Evolutionary conservation across 2,329 filamentous ascomycete genomes (phyloP).

Genomic region (Penicillium hesseltinei): DNA sequence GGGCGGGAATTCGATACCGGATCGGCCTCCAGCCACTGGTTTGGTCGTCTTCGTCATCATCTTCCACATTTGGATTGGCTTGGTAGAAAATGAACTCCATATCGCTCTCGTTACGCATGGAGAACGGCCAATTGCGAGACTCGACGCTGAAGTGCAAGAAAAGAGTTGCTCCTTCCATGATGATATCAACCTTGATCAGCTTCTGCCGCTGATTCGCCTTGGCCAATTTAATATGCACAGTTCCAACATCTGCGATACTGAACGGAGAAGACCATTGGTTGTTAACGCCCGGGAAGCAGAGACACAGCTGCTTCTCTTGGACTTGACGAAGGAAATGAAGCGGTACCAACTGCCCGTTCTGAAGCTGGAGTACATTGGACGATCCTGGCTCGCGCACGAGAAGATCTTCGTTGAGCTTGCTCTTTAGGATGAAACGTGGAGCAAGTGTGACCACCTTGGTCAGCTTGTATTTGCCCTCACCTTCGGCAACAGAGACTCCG

Average conservation of each 20-base stretch:
- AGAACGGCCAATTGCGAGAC: slow-evolving; percentile 95
- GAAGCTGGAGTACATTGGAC: slow-evolving; percentile 75
- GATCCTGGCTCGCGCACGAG: slow-evolving; percentile 90
- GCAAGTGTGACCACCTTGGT: slow-evolving; percentile 93
- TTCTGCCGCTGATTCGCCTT: slow-evolving; percentile 86
- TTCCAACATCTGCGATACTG: slow-evolving; percentile 93
- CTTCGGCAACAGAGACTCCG: slow-evolving; percentile 82
- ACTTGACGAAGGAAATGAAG: slow-evolving; percentile 86
- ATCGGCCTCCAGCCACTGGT: slow-evolving; percentile 88
- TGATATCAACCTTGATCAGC: slow-evolving; percentile 79
- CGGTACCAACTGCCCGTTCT: slow-evolving; percentile 75
- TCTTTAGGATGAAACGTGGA: slow-evolving; percentile 90
- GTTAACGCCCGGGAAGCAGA: slow-evolving; percentile 91
- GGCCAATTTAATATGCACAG: slow-evolving; percentile 87
- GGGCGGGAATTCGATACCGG: slow-evolving; percentile 82
- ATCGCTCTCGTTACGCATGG: slow-evolving; percentile 97
- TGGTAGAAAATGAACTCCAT: slow-evolving; percentile 97
- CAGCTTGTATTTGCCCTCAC: slow-evolving; percentile 96
- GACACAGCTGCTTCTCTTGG: slow-evolving; percentile 79
- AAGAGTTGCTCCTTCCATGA: slow-evolving; percentile 90
- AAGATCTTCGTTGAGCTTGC: slow-evolving; percentile 84
- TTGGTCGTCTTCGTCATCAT: slow-evolving; percentile 79
- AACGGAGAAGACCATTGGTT: slow-evolving; percentile 98
- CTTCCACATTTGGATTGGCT: slow-evolving; percentile 85
- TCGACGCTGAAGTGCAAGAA: slow-evolving; percentile 90